Base-by-base conservation (phyloP, 176 grass and related monocot genomes). In the Aegilops speltoides region DNA sequence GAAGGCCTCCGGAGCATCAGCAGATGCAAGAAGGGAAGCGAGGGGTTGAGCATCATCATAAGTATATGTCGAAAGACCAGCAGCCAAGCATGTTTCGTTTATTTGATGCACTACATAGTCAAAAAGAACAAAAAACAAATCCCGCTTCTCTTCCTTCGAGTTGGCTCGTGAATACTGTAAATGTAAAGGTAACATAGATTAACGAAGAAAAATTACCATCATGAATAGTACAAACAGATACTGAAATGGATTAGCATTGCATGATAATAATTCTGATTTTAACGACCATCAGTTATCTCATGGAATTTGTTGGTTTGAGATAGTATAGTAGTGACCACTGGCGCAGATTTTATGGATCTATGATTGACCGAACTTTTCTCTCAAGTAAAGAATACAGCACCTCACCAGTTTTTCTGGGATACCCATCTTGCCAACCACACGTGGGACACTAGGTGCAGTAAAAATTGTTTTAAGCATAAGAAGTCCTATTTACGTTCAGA, bases 41-140 rank as follows among this genome's bases (percentile, higher is more conserved):
- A 98, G 86, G 37, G 97, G 90, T 79, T 93, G 91, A 78, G 87
- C 85, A 82, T 98, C 97, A 89, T 98, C 93, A 78, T 92, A 90
- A 36, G 85, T 80, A 86, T 96, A 98, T 36, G 82, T 89, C 34
- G 97, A 91, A 82, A 91, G 80, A 72, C 90, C 92, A 71, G 85
- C 86, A 82, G 82, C 76, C 87, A 96, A 88, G 86, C 92, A 96
- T 54, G 92, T 70, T 84, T 94, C 83, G 57, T 98, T 96, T 94
- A 98, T 94, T 87, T 96, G 93, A 93, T 98, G 94, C 66, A 96
- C 59, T 36, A 89, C 97, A 37, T 94, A 91, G 85, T 98, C 97
- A 72, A 98, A 92, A 33, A 98, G 90, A 88, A 96, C 62, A 69
- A 98, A 90, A 85, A 98, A 98, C 40, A 98, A 88, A 91, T 94